phyloP scores from a whole-genome alignment of 441 rosid genomes.

The Croton setiger region DNA sequence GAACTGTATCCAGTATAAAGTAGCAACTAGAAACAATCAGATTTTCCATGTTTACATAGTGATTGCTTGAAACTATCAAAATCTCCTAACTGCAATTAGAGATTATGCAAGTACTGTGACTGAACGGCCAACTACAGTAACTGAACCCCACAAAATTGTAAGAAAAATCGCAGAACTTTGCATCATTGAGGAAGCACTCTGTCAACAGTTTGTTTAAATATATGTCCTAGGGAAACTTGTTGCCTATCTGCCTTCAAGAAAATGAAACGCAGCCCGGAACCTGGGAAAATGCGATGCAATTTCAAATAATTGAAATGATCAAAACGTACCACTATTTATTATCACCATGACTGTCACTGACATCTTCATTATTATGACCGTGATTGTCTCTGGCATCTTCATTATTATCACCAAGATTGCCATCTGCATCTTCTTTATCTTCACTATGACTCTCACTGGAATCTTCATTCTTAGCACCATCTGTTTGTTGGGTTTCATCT shows the following conservation, averaged over 20 bases:
- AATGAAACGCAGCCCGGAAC: not conserved
- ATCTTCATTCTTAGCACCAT: slow-evolving; percentile 13
- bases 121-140: not conserved
- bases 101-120: slow-evolving; percentile 6
- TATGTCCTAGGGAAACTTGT: not conserved
- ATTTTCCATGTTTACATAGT: not conserved
- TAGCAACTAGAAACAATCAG: not conserved
- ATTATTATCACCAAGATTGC: no score
- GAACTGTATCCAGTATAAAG: not conserved
- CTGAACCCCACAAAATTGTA: not conserved
- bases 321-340: not conserved
- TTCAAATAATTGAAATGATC: not conserved
- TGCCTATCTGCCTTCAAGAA: not conserved
- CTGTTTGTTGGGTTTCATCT: slow-evolving; percentile 6
- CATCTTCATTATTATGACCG: no score
- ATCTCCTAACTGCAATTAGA: not conserved
- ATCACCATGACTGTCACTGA: no score
- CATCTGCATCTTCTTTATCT: no score
- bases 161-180: not conserved
- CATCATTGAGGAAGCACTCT: slow-evolving; percentile 4
- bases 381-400: no score
- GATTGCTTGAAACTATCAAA: slow-evolving; percentile 4
- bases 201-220: slow-evolving; percentile 8
- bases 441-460: not conserved
- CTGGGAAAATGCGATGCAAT: not conserved